Percentiles rank a stretch among this genome's conserved stretches.
These are phyloP conservation scores for Ceratocystis diversiconidia DNA, from an alignment of 2,329 filamentous ascomycete species.

Conservation along the genomic window DNA sequence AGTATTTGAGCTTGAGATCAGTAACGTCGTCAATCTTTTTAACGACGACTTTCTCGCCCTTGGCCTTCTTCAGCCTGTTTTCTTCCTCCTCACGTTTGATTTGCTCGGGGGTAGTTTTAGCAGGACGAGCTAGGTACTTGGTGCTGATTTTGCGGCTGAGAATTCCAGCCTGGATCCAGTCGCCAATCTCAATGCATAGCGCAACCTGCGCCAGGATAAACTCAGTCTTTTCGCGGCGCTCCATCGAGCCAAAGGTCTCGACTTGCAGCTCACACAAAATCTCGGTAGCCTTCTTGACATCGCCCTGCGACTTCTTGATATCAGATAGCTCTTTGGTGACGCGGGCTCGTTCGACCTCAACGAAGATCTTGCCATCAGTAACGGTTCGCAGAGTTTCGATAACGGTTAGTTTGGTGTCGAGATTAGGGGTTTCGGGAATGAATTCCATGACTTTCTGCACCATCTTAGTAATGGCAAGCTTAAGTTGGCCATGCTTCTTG, in stretches of 20 bases:
- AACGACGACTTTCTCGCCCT: constrained; percentile 63
- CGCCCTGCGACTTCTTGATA: constrained; percentile 93
- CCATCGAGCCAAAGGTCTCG: constrained; percentile 98
- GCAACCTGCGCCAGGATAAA: constrained; percentile 93
- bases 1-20: constrained; percentile 88
- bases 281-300: constrained; percentile 77
- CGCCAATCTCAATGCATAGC: constrained; percentile 85
- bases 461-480: constrained; percentile 98
- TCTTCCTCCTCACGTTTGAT: constrained; percentile 83
- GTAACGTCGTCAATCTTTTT: constrained; percentile 81
- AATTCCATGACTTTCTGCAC: constrained; percentile 92
- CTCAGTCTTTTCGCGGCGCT: constrained; percentile 91
- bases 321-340: constrained; percentile 90
- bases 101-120: constrained; percentile 80
- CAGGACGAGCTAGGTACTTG: constrained; percentile 75
- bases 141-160: constrained; percentile 95
- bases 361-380: constrained; percentile 99
- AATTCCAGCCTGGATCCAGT: constrained; percentile 93
- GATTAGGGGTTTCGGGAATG: constrained; percentile 67
- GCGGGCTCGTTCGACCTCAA: constrained; percentile 92
- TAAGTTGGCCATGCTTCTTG: constrained; percentile 99
- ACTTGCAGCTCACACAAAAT: constrained; percentile 96
- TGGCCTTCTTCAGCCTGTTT: constrained; percentile 69
- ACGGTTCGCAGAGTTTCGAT: constrained; percentile 94
- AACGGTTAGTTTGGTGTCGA: constrained; percentile 79